phyloP scores from a whole-genome alignment of 495 filamentous ascomycete species.

The Physcia stellaris region DNA sequence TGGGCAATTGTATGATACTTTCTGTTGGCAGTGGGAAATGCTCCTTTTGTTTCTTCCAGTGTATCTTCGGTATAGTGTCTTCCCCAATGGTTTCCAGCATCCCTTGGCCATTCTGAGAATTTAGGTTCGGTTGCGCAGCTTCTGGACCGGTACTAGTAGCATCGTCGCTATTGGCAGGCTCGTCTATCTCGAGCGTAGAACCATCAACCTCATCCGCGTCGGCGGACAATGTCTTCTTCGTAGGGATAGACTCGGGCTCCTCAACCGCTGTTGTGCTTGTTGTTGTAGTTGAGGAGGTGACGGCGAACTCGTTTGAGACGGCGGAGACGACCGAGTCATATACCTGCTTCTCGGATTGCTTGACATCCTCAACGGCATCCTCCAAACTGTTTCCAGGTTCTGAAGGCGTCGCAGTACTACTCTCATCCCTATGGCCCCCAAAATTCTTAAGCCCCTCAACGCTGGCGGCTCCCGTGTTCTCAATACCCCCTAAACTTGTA shows the following conservation, averaged over 20 bases:
- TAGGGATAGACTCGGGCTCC: slow-evolving; percentile 6
- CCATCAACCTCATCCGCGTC: neutral
- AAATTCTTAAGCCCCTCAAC: slow-evolving; percentile 23
- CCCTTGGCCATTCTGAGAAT: slow-evolving; percentile 21
- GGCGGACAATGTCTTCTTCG: neutral
- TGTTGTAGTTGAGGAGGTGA: neutral
- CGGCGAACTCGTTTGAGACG: neutral
- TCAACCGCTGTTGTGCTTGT: neutral
- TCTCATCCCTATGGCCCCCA: slow-evolving; percentile 11
- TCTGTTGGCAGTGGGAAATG: slow-evolving; percentile 58
- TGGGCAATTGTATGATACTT: slow-evolving; percentile 63
- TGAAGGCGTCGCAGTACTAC: slow-evolving; percentile 6
- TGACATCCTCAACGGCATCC: neutral
- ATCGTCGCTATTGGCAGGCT: too few relatives aligned
- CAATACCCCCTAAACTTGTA: slow-evolving; percentile 16
- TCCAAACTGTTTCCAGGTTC: slow-evolving; percentile 1
- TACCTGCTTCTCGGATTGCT: neutral
- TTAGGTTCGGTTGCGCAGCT: slow-evolving; percentile 6
- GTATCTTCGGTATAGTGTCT: slow-evolving; percentile 26
- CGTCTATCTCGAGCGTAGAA: neutral
- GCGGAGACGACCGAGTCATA: neutral
- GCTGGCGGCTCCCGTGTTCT: slow-evolving; percentile 14
- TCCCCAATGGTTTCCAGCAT: slow-evolving; percentile 28
- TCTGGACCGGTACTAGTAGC: neutral
- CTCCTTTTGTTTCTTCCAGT: slow-evolving; percentile 61